Evolutionary conservation across 495 filamentous ascomycete genomes (phyloP).

Genomic region (Cercophora scortea): DNA sequence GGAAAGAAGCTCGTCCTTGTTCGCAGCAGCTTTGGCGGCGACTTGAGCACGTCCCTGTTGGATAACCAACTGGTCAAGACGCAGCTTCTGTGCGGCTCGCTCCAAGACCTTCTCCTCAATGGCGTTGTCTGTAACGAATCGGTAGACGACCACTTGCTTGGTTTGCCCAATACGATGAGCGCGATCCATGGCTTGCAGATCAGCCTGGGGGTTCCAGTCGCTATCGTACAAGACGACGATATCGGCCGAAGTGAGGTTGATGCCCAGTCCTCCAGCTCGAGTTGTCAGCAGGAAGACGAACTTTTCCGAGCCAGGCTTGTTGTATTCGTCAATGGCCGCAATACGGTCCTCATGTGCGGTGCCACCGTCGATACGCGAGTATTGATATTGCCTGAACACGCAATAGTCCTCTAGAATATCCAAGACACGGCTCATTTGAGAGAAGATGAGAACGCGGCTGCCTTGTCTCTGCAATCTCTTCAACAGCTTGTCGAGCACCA

Average conservation of each 20-base stretch:
- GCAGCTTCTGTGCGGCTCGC: slow-evolving; percentile 92
- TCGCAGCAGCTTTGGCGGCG: slow-evolving; percentile 74
- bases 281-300: slow-evolving; percentile 98
- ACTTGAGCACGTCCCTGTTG: slow-evolving; percentile 96
- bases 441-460: slow-evolving; percentile 94
- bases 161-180: slow-evolving; percentile 98
- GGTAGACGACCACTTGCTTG: slow-evolving; percentile 93
- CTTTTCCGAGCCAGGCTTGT: slow-evolving; percentile 89
- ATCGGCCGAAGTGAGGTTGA: slow-evolving; percentile 93
- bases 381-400: slow-evolving; percentile 87
- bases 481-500: slow-evolving; percentile 89
- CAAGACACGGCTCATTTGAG: slow-evolving; percentile 95
- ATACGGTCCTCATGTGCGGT: slow-evolving; percentile 98
- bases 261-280: slow-evolving; percentile 92
- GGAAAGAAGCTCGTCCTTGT: slow-evolving; percentile 88
- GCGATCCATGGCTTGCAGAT: slow-evolving; percentile 97
- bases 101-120: slow-evolving; percentile 99
- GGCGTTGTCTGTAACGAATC: slow-evolving; percentile 94
- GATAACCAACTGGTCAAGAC: slow-evolving; percentile 97
- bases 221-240: slow-evolving; percentile 98
- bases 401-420: slow-evolving; percentile 99
- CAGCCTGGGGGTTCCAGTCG: slow-evolving; percentile 98
- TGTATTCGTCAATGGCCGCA: slow-evolving; percentile 96
- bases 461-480: slow-evolving; percentile 75
- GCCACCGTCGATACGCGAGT: slow-evolving; percentile 95